A percentile compares a stretch with the other conserved stretches of the same genome.
Conservation (phyloP, 371 early-diverging fungal species). For the Circinella umbellata region DNA sequence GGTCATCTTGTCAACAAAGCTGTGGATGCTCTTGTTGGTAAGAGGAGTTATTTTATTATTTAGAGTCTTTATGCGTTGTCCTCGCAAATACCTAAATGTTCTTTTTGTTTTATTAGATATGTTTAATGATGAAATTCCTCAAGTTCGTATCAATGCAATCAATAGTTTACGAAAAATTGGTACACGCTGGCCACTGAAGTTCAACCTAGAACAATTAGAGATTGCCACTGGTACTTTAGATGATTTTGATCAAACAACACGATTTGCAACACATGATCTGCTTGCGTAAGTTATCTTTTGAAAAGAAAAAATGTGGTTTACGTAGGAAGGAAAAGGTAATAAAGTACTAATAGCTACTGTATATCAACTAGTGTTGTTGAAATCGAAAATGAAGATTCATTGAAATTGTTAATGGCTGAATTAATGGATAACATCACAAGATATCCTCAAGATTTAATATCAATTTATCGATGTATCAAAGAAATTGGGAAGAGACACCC, state of each 20-base stretch:
- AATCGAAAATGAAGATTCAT: slow-evolving; percentile 35
- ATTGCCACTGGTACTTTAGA: slow-evolving; percentile 78
- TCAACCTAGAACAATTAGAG: slow-evolving; percentile 79
- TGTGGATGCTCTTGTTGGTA: slow-evolving; percentile 78
- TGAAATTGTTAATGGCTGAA: slow-evolving; percentile 47
- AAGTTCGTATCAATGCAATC: slow-evolving; percentile 82
- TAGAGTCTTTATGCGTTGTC: too few species aligned
- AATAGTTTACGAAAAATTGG: slow-evolving; percentile 77
- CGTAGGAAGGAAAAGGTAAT: background rate
- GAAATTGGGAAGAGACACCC: slow-evolving; percentile 68
- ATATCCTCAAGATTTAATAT: slow-evolving; percentile 71
- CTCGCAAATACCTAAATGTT: too few species aligned
- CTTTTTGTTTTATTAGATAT: slow-evolving; percentile 63
- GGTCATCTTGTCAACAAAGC: slow-evolving; percentile 68
- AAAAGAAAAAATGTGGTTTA: background rate
- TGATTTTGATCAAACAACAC: slow-evolving; percentile 69
- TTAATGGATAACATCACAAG: slow-evolving; percentile 62
- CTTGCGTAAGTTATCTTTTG: slow-evolving; percentile 49
- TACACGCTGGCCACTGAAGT: slow-evolving; percentile 50
- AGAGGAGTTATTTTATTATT: slow-evolving; percentile 2
- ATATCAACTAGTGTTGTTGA: slow-evolving; percentile 26
- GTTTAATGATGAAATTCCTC: slow-evolving; percentile 91
- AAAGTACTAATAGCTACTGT: background rate
- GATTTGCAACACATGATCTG: slow-evolving; percentile 72
- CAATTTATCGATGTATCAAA: slow-evolving; percentile 68